Base-by-base conservation (phyloP, 257 asterid species). In the Rhazya stricta region DNA sequence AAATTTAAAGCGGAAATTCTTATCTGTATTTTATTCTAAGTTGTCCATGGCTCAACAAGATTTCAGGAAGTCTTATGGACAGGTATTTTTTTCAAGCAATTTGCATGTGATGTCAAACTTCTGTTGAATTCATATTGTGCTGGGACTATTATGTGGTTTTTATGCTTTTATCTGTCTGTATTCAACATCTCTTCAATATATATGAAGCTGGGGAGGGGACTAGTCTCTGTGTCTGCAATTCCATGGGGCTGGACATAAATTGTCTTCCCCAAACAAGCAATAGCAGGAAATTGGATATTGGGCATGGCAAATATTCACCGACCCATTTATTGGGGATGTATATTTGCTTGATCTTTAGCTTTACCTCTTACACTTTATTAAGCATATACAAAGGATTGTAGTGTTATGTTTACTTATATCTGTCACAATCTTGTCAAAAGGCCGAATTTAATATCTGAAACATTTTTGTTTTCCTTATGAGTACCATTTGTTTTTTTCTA, bases 31-130 rank as follows among this genome's bases (percentile, higher is more conserved):
- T 82, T 84, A 81, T 81, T 84, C 89, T 18, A 92, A 85, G 83
- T 83, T 89, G 82, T 84, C 85, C 54, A 48, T 78, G 62, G 90
- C 94, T 78, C 99, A 89, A 76, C 96, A 84, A 81, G 99, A 94
- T 78, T 92, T 94, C 89, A 87, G 85, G 81, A 90, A 90, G 85
- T 81, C 87, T 45, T 78, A 87, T 81, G 87, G 81, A 74, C 98
- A 94, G 97, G 99, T 94, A 77, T 43, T 79, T 78, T 68, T 72
- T 83, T 72, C 76, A 45, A 74, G 81, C 63, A 75, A 65, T 62
- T 63, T 81, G 53, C 72, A 36, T 61, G 15, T 34, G 50, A 69
- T 32, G 58, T 65, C 27, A 46, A 67, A n/a, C 63, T 51, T 63
- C 37, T 77, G 9, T 50, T 18, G 51, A 51, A 41, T 43, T 61